Conservation (phyloP, 1,139 yeast species). For the Geotrichum europaeum region DNA sequence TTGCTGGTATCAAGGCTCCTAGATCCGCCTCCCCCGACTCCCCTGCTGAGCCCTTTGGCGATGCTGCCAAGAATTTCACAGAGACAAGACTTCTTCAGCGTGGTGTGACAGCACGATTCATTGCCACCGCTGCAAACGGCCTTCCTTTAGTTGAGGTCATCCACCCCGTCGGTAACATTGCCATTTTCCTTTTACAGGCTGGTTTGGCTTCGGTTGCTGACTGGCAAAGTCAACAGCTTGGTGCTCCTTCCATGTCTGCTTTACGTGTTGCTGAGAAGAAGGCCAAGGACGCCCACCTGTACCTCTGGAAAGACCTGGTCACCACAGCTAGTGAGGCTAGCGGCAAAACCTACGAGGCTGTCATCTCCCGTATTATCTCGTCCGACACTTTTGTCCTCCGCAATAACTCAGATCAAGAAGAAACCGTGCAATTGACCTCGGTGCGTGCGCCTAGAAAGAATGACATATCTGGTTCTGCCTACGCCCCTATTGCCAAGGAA, state of each 20-base stretch:
- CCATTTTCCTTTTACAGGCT: constrained; percentile 56
- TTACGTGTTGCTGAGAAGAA: constrained; percentile 61
- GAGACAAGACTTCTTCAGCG: constrained; percentile 64
- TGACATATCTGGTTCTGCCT: constrained; percentile 49
- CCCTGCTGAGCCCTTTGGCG: constrained; percentile 49
- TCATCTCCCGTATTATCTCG: constrained; percentile 54
- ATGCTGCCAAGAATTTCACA: constrained; percentile 60
- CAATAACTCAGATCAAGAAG: constrained; percentile 38
- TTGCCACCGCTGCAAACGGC: constrained; percentile 54
- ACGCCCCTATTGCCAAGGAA: constrained; percentile 63
- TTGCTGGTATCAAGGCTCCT: constrained; percentile 73
- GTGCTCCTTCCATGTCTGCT: constrained; percentile 54
- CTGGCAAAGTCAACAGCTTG: constrained; percentile 75
- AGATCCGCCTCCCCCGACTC: constrained; percentile 49
- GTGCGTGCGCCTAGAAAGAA: constrained; percentile 63
- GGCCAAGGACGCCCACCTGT: constrained; percentile 58
- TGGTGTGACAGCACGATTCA: constrained; percentile 49
- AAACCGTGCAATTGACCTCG: constrained; percentile 67
- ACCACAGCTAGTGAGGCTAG: constrained; percentile 27
- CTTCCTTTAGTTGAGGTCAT: constrained; percentile 52
- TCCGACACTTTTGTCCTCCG: constrained; percentile 62
- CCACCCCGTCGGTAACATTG: constrained; percentile 73
- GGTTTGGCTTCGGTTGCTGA: constrained; percentile 76
- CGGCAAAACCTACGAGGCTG: constrained; percentile 48
- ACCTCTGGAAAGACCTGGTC: constrained; percentile 49